Evolutionary conservation across 2,329 filamentous ascomycete species (phyloP).

Genomic region (Aureobasidium vineae): DNA sequence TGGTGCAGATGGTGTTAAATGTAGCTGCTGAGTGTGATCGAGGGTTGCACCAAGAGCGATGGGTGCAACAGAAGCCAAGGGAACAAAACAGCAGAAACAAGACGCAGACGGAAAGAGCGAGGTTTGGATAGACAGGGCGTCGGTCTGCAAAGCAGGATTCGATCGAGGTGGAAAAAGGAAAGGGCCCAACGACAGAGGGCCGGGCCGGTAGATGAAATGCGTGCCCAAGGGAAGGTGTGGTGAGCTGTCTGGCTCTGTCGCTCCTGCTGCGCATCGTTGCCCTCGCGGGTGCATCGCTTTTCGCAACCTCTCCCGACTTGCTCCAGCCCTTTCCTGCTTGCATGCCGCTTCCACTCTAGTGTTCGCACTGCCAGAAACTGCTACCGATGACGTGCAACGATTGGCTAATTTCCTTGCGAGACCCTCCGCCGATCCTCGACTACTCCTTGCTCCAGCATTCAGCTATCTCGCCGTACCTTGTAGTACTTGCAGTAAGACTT

Average conservation of each 20-base stretch:
- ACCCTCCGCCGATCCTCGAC: conserved; percentile 9
- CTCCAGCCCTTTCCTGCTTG: conserved; percentile 12
- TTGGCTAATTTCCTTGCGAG: conserved; percentile 14
- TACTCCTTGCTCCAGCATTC: conserved; percentile 13
- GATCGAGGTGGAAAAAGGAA: neutral
- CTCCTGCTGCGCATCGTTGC: conserved; percentile 5
- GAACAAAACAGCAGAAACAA: neutral
- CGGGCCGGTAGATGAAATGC: conserved; percentile 18
- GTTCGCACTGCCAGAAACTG: conserved; percentile 11
- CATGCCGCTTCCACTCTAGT: conserved; percentile 17
- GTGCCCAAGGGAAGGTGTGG: neutral
- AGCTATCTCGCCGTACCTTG: neutral
- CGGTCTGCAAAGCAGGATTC: neutral
- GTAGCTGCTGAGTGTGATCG: conserved; percentile 13
- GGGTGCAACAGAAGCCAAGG: conserved; percentile 12
- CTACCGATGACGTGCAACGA: conserved; percentile 19
- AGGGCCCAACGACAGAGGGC: conserved; percentile 2
- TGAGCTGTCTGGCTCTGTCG: conserved; percentile 3
- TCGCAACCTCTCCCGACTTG: neutral
- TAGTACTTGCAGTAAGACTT: neutral
- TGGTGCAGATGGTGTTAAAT: conserved; percentile 8
- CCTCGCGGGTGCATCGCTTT: conserved; percentile 5
- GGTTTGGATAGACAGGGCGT: neutral
- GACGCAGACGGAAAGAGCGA: conserved; percentile 1
- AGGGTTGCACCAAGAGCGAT: conserved; percentile 10